phyloP scores from a whole-genome alignment of 148 eudicot species.

The Rhododendron molle region DNA sequence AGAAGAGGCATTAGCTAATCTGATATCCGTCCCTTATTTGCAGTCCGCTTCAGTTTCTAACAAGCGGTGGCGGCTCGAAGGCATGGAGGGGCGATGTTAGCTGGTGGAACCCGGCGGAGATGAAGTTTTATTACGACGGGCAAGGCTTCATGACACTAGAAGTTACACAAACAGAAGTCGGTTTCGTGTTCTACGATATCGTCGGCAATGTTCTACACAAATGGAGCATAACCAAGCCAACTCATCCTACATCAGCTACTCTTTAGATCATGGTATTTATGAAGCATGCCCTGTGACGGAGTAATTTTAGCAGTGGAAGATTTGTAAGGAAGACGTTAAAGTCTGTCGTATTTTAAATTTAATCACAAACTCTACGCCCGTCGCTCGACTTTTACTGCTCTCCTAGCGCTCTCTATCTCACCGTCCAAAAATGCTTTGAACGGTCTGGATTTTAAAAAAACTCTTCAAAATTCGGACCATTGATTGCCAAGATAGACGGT shows the following conservation, averaged over 20 bases:
- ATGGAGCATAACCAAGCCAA: slow-evolving; percentile 42
- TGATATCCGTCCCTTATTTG: background rate
- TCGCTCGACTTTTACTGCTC: no score
- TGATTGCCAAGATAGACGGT: no score
- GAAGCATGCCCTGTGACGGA: background rate
- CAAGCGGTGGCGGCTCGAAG: slow-evolving; percentile 90
- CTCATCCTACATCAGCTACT: background rate
- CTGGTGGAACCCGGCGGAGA: slow-evolving; percentile 27
- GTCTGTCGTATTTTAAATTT: no score
- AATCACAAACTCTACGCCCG: no score
- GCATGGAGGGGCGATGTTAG: slow-evolving; percentile 72
- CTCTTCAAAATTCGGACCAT: no score
- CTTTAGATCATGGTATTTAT: background rate
- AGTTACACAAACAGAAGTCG: slow-evolving; percentile 25
- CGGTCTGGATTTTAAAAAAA: no score
- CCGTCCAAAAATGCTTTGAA: no score
- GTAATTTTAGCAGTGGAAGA: background rate
- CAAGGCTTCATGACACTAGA: slow-evolving; percentile 85
- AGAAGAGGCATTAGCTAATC: background rate
- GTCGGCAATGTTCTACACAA: slow-evolving; percentile 54
- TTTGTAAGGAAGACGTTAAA: no score
- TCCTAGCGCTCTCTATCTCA: no score
- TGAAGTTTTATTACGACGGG: slow-evolving; percentile 75
- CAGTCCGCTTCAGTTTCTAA: slow-evolving; percentile 69
- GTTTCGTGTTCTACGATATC: slow-evolving; percentile 51